A percentile compares a stretch with the other conserved stretches of the same genome.
phyloP scores from a whole-genome alignment of 2,329 filamentous ascomycete genomes.

The Trichoderma harzianum region DNA sequence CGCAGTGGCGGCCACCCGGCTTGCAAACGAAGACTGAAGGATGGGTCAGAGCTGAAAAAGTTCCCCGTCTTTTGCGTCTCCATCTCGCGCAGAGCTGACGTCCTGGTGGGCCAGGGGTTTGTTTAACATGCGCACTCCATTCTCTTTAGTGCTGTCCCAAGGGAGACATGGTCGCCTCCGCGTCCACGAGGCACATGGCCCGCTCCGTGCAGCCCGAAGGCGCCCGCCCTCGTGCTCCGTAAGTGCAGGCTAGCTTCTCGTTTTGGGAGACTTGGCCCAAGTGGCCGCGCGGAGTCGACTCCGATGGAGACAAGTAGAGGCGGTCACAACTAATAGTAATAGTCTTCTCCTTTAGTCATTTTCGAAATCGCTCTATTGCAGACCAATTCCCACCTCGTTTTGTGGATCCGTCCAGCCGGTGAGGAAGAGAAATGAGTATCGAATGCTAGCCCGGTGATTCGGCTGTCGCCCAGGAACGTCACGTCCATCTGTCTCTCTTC shows the following conservation, averaged over 20 bases:
- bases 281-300: neutral
- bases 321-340: neutral
- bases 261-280: neutral
- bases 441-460: neutral
- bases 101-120: constrained; percentile 13
- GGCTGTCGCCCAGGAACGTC: neutral
- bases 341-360: neutral
- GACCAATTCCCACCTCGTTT: neutral
- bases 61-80: constrained; percentile 1
- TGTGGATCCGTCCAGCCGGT: neutral
- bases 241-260: neutral
- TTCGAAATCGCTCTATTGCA: neutral
- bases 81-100: constrained; percentile 13
- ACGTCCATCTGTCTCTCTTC: neutral
- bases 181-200: constrained; percentile 18
- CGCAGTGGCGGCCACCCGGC: constrained; percentile 9
- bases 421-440: neutral
- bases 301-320: neutral
- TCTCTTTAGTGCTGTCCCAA: constrained; percentile 4
- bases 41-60: constrained; percentile 16
- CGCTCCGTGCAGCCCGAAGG: constrained; percentile 15
- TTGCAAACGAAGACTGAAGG: constrained; percentile 9
- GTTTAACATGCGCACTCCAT: constrained; percentile 13
- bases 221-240: constrained; percentile 1
- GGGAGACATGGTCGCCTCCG: neutral